Conservation (phyloP, 2,329 filamentous ascomycete species). For the Talaromyces sp. region DNA sequence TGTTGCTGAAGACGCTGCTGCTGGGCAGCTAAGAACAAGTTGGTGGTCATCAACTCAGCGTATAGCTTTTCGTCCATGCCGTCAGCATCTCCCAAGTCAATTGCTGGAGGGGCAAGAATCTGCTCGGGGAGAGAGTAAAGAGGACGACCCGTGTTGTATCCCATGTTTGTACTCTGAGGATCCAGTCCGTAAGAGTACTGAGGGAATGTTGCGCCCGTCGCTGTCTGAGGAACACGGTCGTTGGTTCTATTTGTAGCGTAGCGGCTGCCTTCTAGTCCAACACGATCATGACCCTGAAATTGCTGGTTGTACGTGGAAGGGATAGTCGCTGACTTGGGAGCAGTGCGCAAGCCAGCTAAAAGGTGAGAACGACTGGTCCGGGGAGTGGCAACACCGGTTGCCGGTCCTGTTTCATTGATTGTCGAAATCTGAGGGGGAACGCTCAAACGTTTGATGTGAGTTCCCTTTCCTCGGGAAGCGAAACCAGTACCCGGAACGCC, state of each 20-base stretch:
- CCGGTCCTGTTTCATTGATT: conserved; percentile 60
- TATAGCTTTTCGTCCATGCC: conserved; percentile 83
- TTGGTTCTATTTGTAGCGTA: conserved; percentile 43
- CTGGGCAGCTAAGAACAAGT: conserved; percentile 87
- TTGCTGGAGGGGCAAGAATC: conserved; percentile 64
- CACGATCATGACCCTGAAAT: conserved; percentile 44
- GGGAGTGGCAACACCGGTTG: conserved; percentile 71
- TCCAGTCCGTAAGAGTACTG: conserved; percentile 39
- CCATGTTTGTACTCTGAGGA: conserved; percentile 21
- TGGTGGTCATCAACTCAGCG: conserved; percentile 84
- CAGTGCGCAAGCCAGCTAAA: conserved; percentile 86
- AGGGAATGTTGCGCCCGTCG: conserved; percentile 54
- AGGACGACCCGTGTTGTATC: conserved; percentile 46
- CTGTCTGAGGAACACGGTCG: conserved; percentile 56
- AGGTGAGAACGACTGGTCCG: conserved; percentile 93
- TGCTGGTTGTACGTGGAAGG: conserved; percentile 60
- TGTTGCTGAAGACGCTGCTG: conserved; percentile 95
- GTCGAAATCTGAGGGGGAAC: conserved; percentile 71
- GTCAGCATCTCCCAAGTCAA: conserved; percentile 65
- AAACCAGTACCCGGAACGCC: conserved; percentile 75
- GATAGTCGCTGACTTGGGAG: conserved; percentile 79
- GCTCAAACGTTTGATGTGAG: conserved; percentile 82
- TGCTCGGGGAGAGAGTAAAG: conserved; percentile 75
- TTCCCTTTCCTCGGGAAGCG: conserved; percentile 78
- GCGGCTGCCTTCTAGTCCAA: conserved; percentile 47